Base-by-base conservation (phyloP, 495 filamentous ascomycete species). In the Tuber calosporum region DNA sequence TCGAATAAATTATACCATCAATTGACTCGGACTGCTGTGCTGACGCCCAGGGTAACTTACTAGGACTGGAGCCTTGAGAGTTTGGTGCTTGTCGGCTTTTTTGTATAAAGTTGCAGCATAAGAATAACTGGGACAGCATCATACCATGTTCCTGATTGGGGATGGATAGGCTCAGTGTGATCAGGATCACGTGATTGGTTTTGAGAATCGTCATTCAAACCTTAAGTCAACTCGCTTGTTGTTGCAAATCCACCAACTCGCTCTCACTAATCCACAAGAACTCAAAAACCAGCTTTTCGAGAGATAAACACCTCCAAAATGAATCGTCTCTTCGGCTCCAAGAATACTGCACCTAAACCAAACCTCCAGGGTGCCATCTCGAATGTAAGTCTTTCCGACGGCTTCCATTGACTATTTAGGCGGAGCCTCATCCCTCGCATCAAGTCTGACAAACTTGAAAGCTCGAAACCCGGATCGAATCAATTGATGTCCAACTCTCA, bases 281-380 rank as follows among this genome's bases (percentile, higher is more conserved):
- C 53, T 26, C n/a, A 30, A 58, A 58, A 26, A 58, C 2, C 48
- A 62, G 30, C 53, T 34, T 62, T 26, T 30, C 4, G 4, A 34
- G 26, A 34, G 30, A 34, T 62, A 62, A 62, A 62, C 7, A 43
- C 40, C 36, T 22, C 26, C 68, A 43, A 68, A 75, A 99, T 99
- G 95, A 99, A 99, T 84, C 92, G 95, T 79, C 87, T 99, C 79
- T 98, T 99, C 82, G 95, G 95, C 75, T 87, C 90, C 68, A 95
- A 93, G 84, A 93, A 87, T 84, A 90, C 92, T 72, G 89, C 89
- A 72, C 96, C 96, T 67, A 98, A 97, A 85, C 92, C 95, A 4
- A 97, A 91, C 68, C 91, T 99, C 53, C 88, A 89, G 83, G 85
- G 87, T 69, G 95, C 96, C 74, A 97, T 99, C 77, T 83, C 86